Conservation (phyloP, 2,329 filamentous ascomycete genomes). For the Pestalotiopsis sp. region DNA sequence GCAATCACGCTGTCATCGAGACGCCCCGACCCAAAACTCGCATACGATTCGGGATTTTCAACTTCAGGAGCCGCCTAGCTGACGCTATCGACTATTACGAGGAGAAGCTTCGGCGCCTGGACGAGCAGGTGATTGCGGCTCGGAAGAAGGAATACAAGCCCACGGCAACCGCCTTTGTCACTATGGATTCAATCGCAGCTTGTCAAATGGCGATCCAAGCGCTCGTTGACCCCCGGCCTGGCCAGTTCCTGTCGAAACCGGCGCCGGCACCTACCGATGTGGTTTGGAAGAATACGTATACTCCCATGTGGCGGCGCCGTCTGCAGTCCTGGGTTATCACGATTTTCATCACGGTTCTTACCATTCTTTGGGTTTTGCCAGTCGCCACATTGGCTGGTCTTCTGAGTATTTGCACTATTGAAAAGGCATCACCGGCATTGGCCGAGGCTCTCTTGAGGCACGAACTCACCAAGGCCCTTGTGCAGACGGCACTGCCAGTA, state of each 20-base stretch:
- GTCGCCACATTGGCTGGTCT: conserved; percentile 79
- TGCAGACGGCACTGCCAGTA: conserved; percentile 88
- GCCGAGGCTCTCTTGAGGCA: conserved; percentile 70
- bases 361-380: conserved; percentile 84
- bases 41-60: conserved; percentile 78
- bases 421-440: conserved; percentile 70
- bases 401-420: conserved; percentile 79
- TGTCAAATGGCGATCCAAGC: conserved; percentile 96
- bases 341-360: conserved; percentile 77
- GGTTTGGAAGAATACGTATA: conserved; percentile 94
- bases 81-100: conserved; percentile 96
- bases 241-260: conserved; percentile 80
- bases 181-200: conserved; percentile 93
- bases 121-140: conserved; percentile 71
- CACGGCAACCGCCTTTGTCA: conserved; percentile 89
- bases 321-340: conserved; percentile 84
- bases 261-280: conserved; percentile 90
- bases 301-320: conserved; percentile 73
- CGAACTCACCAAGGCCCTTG: conserved; percentile 71
- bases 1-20: conserved; percentile 41
- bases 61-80: conserved; percentile 70
- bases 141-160: conserved; percentile 77
- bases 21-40: conserved; percentile 67
- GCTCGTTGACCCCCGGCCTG: conserved; percentile 86
- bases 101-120: conserved; percentile 77